Percentiles rank a stretch among this genome's conserved stretches.
Evolutionary conservation across 108 stramenopile genomes (phyloP).

Genomic region (Skeletonema tropicum): DNA sequence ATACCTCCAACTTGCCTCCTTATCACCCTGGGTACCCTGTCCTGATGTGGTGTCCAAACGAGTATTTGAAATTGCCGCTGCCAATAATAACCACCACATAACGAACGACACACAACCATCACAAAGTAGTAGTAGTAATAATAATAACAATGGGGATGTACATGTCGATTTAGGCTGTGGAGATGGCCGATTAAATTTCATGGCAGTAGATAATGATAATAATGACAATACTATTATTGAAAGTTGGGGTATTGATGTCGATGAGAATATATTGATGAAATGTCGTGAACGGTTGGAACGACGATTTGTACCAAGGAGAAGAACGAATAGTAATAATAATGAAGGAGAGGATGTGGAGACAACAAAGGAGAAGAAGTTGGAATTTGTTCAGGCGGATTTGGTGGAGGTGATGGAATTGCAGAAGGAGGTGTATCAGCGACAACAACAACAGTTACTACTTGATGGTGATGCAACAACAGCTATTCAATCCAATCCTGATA

Average conservation of each 20-base stretch:
- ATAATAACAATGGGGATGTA: conserved; percentile 26
- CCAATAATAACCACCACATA: no score
- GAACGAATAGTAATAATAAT: no score
- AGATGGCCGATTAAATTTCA: conserved; percentile 87
- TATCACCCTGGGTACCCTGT: conserved; percentile 85
- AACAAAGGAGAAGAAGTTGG: conserved; percentile 57
- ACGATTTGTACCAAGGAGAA: conserved; percentile 32
- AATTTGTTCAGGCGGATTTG: conserved; percentile 76
- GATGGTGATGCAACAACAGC: not conserved
- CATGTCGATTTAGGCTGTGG: conserved; percentile 87
- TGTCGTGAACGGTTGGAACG: conserved; percentile 23
- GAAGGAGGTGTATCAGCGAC: conserved; percentile 24
- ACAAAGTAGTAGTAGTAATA: no score
- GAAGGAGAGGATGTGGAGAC: no score
- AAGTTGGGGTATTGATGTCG: conserved; percentile 79
- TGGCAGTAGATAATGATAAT: conserved; percentile 47
- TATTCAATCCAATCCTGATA: not conserved
- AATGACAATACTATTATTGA: conserved; percentile 46
- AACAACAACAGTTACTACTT: not conserved
- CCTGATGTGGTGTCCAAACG: conserved; percentile 76
- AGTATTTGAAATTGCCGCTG: conserved; percentile 74
- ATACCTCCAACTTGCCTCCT: conserved; percentile 67
- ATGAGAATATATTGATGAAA: conserved; percentile 65
- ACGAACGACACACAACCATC: not conserved
- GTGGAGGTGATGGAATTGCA: conserved; percentile 31